These are phyloP conservation scores for Globisporangium uncinulatum DNA, from an alignment of 352 stramenopile species.

Conservation along the genomic window DNA sequence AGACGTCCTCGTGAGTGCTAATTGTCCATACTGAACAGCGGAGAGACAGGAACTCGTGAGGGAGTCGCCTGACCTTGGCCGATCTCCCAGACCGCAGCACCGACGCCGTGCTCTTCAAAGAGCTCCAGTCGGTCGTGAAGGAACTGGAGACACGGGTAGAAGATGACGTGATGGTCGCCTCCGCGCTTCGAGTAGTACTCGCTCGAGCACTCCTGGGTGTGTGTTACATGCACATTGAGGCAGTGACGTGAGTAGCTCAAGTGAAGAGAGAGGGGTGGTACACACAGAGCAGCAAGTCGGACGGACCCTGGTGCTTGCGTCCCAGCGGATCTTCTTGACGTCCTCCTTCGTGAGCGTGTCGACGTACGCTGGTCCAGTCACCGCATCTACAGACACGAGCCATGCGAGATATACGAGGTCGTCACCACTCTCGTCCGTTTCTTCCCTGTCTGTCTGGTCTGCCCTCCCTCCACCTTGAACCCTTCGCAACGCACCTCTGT, in stretches of 20 bases:
- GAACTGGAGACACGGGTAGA: conserved; percentile 82
- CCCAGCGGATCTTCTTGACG: conserved; percentile 44
- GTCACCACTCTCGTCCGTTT: no score
- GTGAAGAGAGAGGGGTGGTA: not conserved
- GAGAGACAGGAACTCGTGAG: not conserved
- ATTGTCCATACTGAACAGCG: not conserved
- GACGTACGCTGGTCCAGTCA: conserved; percentile 39
- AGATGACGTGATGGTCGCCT: conserved; percentile 39
- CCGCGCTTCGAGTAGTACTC: conserved; percentile 30
- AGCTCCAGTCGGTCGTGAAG: conserved; percentile 58
- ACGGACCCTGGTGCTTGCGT: conserved; percentile 37
- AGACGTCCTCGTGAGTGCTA: not conserved
- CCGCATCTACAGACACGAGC: conserved; percentile 22
- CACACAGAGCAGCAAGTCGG: not conserved
- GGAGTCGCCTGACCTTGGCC: conserved; percentile 46
- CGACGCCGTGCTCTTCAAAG: conserved; percentile 40
- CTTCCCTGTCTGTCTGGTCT: no score
- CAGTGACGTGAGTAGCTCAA: no score
- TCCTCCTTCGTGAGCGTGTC: conserved; percentile 29
- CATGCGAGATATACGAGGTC: no score
- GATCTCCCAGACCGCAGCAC: conserved; percentile 72
- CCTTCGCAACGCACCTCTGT: conserved; percentile 21
- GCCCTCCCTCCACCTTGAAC: no score
- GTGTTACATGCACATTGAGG: no score
- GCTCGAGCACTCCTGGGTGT: conserved; percentile 60